These are phyloP conservation scores for Candida tropicalis DNA, from an alignment of 1,139 yeast species.

Conservation along the genomic window DNA sequence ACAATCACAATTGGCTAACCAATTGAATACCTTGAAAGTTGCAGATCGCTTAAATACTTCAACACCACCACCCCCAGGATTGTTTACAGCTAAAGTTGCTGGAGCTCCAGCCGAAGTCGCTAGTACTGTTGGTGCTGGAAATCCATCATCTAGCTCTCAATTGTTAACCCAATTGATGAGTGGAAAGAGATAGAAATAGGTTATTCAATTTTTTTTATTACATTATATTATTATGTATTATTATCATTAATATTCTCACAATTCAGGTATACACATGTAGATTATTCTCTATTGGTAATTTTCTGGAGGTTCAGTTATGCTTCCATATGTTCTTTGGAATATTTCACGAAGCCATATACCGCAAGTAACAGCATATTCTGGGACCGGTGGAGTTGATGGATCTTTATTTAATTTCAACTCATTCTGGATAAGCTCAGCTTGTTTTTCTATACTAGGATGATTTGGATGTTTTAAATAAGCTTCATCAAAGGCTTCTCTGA, in stretches of 20 bases:
- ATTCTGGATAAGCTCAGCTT: conserved; percentile 12
- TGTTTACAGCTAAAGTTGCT: conserved; percentile 28
- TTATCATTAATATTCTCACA: neutral
- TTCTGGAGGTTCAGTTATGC: conserved; percentile 20
- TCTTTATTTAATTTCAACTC: conserved; percentile 6
- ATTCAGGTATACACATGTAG: neutral
- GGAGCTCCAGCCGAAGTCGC: conserved; percentile 12
- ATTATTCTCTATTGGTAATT: conserved; percentile 14
- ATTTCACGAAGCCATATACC: conserved; percentile 22
- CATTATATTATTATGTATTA: neutral
- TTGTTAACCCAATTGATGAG: conserved; percentile 70
- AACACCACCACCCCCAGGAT: conserved; percentile 51
- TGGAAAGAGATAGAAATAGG: conserved; percentile 49
- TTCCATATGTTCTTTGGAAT: conserved; percentile 20
- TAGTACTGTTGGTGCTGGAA: conserved; percentile 16
- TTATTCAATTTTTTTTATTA: neutral
- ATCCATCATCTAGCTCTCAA: conserved; percentile 59
- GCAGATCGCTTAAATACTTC: conserved; percentile 38
- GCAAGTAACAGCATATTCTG: conserved; percentile 17
- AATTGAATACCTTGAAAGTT: conserved; percentile 32
- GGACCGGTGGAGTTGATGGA: neutral
- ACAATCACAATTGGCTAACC: conserved; percentile 19
- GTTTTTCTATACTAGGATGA: conserved; percentile 12
- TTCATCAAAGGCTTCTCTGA: conserved; percentile 19
- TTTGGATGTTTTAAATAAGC: conserved; percentile 15